Conservation (phyloP, 768 basidiomycete genomes). For the Galerina sulciceps region DNA sequence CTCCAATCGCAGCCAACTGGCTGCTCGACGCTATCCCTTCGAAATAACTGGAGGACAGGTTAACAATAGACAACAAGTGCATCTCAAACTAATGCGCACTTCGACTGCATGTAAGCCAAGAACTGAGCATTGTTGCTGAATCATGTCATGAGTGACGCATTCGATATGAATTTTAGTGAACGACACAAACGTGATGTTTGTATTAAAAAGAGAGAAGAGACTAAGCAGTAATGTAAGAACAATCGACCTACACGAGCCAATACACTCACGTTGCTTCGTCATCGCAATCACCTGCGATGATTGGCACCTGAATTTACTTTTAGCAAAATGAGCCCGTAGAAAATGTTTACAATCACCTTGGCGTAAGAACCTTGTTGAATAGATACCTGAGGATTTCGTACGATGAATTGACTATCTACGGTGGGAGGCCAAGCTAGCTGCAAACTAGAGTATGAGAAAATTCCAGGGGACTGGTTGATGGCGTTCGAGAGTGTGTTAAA, state of each 20-base stretch:
- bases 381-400: constrained; percentile 27
- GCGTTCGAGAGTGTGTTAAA: constrained; percentile 33
- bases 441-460: constrained; percentile 32
- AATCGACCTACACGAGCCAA: not conserved
- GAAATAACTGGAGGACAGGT: not conserved
- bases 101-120: constrained; percentile 21
- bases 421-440: constrained; percentile 35
- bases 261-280: constrained; percentile 44
- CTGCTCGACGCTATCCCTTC: not conserved
- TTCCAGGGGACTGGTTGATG: constrained; percentile 25
- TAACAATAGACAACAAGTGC: not conserved
- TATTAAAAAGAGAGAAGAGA: constrained; percentile 13
- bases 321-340: not conserved
- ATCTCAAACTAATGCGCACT: constrained; percentile 11
- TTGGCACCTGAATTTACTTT: constrained; percentile 13
- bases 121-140: constrained; percentile 23
- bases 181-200: constrained; percentile 15
- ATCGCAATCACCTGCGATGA: constrained; percentile 36
- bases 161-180: not conserved
- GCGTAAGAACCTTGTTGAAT: constrained; percentile 37
- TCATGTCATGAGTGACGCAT: not conserved
- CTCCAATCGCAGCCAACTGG: not conserved
- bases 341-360: constrained; percentile 18
- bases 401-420: constrained; percentile 41
- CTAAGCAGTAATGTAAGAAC: constrained; percentile 1